Conservation (phyloP, 345 rosid genomes). For the Clausena lansium region DNA sequence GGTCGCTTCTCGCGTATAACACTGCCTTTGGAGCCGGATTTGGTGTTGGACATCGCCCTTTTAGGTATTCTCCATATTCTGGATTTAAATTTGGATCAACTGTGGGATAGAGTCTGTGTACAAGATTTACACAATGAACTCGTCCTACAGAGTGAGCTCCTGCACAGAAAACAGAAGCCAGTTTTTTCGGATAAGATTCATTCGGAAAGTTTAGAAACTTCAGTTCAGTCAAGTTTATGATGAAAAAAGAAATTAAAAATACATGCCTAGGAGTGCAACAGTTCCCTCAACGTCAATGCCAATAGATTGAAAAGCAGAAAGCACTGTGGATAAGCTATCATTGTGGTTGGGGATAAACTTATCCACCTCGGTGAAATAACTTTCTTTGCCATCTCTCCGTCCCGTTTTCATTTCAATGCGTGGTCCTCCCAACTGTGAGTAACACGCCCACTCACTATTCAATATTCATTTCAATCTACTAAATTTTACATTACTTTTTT, state of each 20-base stretch:
- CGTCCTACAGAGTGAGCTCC: constrained; percentile 89
- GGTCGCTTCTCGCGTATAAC: constrained; percentile 64
- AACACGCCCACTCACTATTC: background rate
- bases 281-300: constrained; percentile 67
- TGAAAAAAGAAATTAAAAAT: background rate
- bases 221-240: background rate
- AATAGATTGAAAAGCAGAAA: constrained; percentile 55
- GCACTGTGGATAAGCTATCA: constrained; percentile 53
- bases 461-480: background rate
- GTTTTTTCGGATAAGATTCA: background rate
- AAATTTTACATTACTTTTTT: no score
- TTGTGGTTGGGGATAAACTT: constrained; percentile 63
- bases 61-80: constrained; percentile 57
- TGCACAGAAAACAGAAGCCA: background rate
- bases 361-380: constrained; percentile 45
- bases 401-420: constrained; percentile 78
- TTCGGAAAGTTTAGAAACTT: no score
- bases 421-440: constrained; percentile 69
- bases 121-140: constrained; percentile 76
- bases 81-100: constrained; percentile 71
- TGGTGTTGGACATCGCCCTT: constrained; percentile 61
- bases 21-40: constrained; percentile 52
- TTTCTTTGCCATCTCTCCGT: constrained; percentile 60
- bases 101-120: constrained; percentile 67
- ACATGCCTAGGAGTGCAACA: constrained; percentile 67